These are phyloP conservation scores for Eucalyptus sp. DNA, from an alignment of 345 rosid species.

Conservation along the genomic window DNA sequence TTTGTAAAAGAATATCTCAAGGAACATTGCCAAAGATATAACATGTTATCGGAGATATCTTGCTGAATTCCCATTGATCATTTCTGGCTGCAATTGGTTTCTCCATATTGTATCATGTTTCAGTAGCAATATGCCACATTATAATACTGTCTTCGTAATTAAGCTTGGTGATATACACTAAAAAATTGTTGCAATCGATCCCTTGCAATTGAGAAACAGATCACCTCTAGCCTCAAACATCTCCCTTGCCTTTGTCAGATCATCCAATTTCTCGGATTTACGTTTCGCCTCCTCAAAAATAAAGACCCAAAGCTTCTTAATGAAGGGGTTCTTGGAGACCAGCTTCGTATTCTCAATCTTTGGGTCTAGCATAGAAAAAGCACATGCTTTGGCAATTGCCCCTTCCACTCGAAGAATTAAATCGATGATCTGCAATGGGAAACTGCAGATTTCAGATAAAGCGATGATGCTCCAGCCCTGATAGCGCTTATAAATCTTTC, in stretches of 20 bases:
- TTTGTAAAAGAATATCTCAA: too few relatives aligned
- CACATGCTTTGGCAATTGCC: background rate
- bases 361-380: too few relatives aligned
- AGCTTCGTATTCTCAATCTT: fast-evolving
- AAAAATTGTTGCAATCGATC: too few relatives aligned
- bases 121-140: background rate
- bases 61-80: background rate
- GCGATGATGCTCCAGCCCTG: fast-evolving
- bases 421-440: too few relatives aligned
- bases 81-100: background rate
- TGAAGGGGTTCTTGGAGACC: fast-evolving
- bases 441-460: background rate
- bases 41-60: background rate
- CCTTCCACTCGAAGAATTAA: background rate
- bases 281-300: background rate
- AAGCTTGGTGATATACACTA: background rate
- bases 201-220: background rate
- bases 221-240: background rate
- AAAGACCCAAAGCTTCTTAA: background rate
- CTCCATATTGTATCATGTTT: background rate
- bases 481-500: fast-evolving
- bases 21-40: background rate
- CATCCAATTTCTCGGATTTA: fast-evolving
- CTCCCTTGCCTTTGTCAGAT: fast-evolving
- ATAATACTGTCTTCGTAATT: background rate